Conservation (phyloP, 192 early-diverging fungal species). For the Linderina pennispora region DNA sequence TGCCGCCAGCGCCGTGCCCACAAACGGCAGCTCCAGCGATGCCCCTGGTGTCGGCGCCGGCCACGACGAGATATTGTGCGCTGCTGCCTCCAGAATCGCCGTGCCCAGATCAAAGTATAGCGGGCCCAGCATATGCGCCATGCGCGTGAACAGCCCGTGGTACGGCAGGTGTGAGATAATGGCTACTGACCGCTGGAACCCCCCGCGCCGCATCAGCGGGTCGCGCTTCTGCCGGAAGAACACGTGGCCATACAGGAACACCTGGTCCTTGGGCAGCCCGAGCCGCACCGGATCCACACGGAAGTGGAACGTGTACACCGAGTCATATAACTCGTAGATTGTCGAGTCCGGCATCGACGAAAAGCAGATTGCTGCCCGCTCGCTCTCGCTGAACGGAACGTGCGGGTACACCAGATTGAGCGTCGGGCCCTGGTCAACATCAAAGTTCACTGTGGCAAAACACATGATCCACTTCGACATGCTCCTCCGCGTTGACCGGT, state of each 20-base stretch:
- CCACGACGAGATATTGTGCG: conserved; percentile 74
- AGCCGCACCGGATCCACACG: conserved; percentile 51
- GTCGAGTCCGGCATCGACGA: conserved; percentile 75
- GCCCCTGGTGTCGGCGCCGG: conserved; percentile 48
- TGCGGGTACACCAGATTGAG: conserved; percentile 69
- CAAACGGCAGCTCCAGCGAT: conserved; percentile 66
- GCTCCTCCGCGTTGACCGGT: conserved; percentile 15
- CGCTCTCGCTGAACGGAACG: conserved; percentile 55
- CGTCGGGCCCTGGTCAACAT: conserved; percentile 75
- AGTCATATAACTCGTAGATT: conserved; percentile 67
- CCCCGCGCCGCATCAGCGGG: conserved; percentile 76
- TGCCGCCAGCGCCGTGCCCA: conserved; percentile 61
- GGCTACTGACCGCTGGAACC: conserved; percentile 89
- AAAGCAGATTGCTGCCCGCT: conserved; percentile 72
- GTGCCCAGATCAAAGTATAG: conserved; percentile 75
- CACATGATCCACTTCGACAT: conserved; percentile 57
- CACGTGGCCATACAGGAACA: conserved; percentile 74
- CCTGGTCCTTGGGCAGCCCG: conserved; percentile 31
- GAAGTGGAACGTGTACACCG: conserved; percentile 66
- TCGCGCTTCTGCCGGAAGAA: conserved; percentile 93
- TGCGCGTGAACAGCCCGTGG: conserved; percentile 75
- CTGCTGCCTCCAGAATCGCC: conserved; percentile 73
- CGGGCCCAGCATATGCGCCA: conserved; percentile 71
- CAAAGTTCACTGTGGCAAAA: conserved; percentile 76
- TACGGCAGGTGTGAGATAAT: conserved; percentile 83